Evolutionary conservation across 768 basidiomycete genomes (phyloP).

Genomic region (Psilocybe sp.): DNA sequence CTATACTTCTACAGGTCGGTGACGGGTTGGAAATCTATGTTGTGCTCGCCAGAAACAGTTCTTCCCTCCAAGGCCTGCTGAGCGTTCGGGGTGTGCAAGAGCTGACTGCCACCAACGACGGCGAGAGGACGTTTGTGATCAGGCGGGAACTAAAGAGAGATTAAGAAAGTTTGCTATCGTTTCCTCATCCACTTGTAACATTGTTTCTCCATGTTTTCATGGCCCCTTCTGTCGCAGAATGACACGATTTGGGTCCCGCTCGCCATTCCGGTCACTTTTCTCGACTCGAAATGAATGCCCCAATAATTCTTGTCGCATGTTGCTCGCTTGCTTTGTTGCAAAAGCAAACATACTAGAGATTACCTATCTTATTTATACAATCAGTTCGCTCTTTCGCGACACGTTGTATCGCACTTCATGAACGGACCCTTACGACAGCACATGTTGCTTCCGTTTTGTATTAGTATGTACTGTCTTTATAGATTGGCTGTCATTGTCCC

Average conservation of each 20-base stretch:
- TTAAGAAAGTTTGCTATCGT: slow-evolving; percentile 29
- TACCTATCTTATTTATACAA: slow-evolving; percentile 2
- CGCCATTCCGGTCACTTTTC: background rate
- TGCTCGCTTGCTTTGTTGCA: background rate
- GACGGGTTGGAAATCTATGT: slow-evolving; percentile 94
- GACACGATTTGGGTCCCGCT: slow-evolving; percentile 16
- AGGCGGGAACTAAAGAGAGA: slow-evolving; percentile 84
- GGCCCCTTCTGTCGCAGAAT: slow-evolving; percentile 15
- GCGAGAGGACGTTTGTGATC: slow-evolving; percentile 75
- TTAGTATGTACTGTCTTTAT: slow-evolving; percentile 13
- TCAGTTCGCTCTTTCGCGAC: slow-evolving; percentile 8
- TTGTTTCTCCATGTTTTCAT: slow-evolving; percentile 17
- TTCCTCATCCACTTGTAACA: slow-evolving; percentile 14
- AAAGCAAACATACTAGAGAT: slow-evolving; percentile 12
- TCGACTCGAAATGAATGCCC: slow-evolving; percentile 2
- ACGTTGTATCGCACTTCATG: slow-evolving; percentile 11
- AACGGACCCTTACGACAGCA: slow-evolving; percentile 9
- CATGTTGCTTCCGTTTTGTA: slow-evolving; percentile 11
- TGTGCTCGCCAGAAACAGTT: slow-evolving; percentile 68
- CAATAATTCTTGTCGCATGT: background rate
- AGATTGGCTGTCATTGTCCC: slow-evolving; percentile 9
- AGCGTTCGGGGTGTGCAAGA: slow-evolving; percentile 58
- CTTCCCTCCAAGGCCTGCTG: slow-evolving; percentile 53
- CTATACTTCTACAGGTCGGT: slow-evolving; percentile 61
- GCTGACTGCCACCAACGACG: slow-evolving; percentile 55